phyloP scores from a whole-genome alignment of 1,284 basidiomycete genomes.

The Apiotrichum porosum region DNA sequence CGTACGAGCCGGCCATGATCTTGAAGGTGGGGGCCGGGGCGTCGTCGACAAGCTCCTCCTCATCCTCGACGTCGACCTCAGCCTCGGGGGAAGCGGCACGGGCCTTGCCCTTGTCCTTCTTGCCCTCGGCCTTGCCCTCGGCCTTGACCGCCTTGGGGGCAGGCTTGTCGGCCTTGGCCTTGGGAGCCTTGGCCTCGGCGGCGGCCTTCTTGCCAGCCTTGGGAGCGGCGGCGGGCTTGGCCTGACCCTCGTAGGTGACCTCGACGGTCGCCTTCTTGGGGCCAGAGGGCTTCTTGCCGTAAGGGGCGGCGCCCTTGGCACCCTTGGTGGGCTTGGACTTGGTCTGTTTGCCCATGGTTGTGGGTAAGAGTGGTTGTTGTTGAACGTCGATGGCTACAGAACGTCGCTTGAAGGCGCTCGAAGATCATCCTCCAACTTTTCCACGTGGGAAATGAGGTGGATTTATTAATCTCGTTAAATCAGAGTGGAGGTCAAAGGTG shows the following conservation, averaged over 20 bases:
- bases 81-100: slow-evolving; percentile 2
- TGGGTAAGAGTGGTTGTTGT: too few relatives aligned
- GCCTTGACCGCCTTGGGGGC: background rate
- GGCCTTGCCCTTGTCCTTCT: slow-evolving; percentile 15
- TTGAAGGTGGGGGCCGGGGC: slow-evolving; percentile 59
- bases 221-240: slow-evolving; percentile 7
- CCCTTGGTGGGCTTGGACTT: slow-evolving; percentile 14
- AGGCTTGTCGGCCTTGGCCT: background rate
- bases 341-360: slow-evolving; percentile 35
- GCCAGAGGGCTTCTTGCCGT: slow-evolving; percentile 10
- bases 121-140: slow-evolving; percentile 23
- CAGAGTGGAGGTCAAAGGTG: too few relatives aligned
- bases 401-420: too few relatives aligned
- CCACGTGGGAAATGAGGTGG: too few relatives aligned
- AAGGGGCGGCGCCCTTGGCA: slow-evolving; percentile 4
- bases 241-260: slow-evolving; percentile 33
- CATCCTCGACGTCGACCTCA: background rate
- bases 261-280: slow-evolving; percentile 35
- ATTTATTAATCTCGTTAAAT: too few relatives aligned
- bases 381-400: too few relatives aligned
- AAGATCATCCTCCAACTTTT: too few relatives aligned
- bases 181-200: background rate
- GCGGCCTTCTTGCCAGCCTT: slow-evolving; percentile 1
- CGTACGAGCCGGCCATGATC: slow-evolving; percentile 86
- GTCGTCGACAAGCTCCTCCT: background rate